These are phyloP conservation scores for Penicillium odoratum DNA, from an alignment of 495 filamentous ascomycete genomes.

Conservation along the genomic window DNA sequence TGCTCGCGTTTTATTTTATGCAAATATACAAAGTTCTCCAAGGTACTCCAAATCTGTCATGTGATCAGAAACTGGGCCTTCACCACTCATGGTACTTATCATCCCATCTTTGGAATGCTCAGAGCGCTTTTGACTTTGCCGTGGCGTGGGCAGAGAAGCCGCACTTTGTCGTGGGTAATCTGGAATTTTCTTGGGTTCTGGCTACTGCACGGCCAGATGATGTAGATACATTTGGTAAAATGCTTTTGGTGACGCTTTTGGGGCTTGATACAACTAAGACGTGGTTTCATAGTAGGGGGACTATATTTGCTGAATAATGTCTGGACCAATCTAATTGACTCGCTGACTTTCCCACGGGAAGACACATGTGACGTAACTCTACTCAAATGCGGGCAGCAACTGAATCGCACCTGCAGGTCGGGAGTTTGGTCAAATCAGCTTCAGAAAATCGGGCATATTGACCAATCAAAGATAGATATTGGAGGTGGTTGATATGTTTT, in stretches of 20 bases:
- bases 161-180: conserved; percentile 43
- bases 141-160: conserved; percentile 46
- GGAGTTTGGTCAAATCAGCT: not conserved
- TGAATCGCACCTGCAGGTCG: not conserved
- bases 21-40: conserved; percentile 39
- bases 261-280: conserved; percentile 44
- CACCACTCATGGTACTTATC: conserved; percentile 46
- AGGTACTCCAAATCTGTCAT: conserved; percentile 22
- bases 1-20: conserved; percentile 41
- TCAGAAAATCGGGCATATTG: not conserved
- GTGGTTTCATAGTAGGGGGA: conserved; percentile 43
- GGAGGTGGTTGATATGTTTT: not conserved
- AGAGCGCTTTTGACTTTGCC: conserved; percentile 44
- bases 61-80: conserved; percentile 35
- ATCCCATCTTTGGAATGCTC: conserved; percentile 48
- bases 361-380: not conserved
- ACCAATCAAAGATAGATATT: not conserved
- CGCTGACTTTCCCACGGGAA: not conserved
- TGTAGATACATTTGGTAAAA: conserved; percentile 48
- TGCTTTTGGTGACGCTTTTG: conserved; percentile 42
- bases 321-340: not conserved
- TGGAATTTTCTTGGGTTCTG: conserved; percentile 37
- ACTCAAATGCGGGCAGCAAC: not conserved
- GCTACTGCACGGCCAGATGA: conserved; percentile 39
- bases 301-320: conserved; percentile 16